Percentiles rank a stretch among this genome's conserved stretches.
These are phyloP conservation scores for Cystobasidium tubakii DNA, from an alignment of 768 basidiomycete species.

Conservation along the genomic window DNA sequence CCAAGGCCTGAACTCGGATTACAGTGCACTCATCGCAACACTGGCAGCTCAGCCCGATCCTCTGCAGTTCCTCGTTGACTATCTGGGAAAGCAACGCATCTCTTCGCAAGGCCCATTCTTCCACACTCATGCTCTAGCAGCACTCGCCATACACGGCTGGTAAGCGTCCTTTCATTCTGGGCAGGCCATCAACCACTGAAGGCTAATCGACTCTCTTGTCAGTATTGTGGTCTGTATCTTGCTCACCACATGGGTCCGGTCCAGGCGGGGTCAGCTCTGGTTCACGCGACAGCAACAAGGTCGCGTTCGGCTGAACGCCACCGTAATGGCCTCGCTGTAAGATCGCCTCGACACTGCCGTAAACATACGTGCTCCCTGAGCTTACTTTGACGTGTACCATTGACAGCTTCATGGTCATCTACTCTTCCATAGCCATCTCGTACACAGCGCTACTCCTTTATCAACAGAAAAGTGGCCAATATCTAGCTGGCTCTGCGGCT, in stretches of 20 bases:
- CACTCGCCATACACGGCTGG: background rate
- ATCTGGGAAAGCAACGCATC: background rate
- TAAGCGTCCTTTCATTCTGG: background rate
- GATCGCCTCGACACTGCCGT: background rate
- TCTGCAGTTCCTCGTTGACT: background rate
- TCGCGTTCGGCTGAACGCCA: slow-evolving; percentile 23
- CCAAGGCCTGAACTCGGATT: background rate
- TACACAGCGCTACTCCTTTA: slow-evolving; percentile 10
- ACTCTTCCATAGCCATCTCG: background rate
- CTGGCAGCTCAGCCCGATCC: background rate
- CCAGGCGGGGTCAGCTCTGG: slow-evolving; percentile 9
- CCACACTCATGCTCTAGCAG: background rate
- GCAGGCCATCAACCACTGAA: background rate
- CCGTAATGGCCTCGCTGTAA: slow-evolving; percentile 18
- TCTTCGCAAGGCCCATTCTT: slow-evolving; percentile 15
- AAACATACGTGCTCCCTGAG: background rate
- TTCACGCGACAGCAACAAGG: slow-evolving; percentile 8
- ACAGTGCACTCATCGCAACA: background rate
- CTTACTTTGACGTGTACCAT: background rate
- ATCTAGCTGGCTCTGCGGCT: slow-evolving; percentile 21
- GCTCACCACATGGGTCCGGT: slow-evolving; percentile 9
- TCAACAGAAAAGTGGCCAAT: slow-evolving; percentile 10
- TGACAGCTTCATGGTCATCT: background rate
- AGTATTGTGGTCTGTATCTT: slow-evolving; percentile 13
- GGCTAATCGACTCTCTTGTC: background rate